phyloP scores from a whole-genome alignment of 495 filamentous ascomycete genomes.

The Evansstolkia leycettana region DNA sequence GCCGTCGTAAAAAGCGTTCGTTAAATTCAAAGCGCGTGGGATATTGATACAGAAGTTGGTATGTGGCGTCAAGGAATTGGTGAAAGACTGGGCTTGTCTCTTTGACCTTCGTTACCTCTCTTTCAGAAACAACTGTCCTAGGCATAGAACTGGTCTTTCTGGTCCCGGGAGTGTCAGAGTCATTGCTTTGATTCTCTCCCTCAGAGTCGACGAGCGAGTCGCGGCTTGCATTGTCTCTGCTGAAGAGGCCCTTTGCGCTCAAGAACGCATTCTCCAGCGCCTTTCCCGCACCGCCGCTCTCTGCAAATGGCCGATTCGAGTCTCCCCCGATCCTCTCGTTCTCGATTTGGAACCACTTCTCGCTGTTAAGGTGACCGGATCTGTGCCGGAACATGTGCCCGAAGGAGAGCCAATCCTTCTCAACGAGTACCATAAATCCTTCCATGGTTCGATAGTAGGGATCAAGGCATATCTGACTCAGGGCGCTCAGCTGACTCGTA shows the following conservation, averaged over 20 bases:
- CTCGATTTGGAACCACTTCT: conserved; percentile 91
- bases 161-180: conserved; percentile 29
- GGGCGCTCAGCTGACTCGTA: conserved; percentile 87
- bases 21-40: conserved; percentile 95
- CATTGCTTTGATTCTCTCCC: conserved; percentile 46
- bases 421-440: conserved; percentile 87
- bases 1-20: conserved; percentile 78
- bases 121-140: conserved; percentile 30
- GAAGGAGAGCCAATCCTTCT: conserved; percentile 97
- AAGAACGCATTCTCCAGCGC: conserved; percentile 77
- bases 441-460: conserved; percentile 93
- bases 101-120: conserved; percentile 53
- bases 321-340: conserved; percentile 46
- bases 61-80: conserved; percentile 93
- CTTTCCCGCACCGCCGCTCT: conserved; percentile 51
- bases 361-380: conserved; percentile 71
- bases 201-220: conserved; percentile 53
- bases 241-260: conserved; percentile 84
- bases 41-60: conserved; percentile 77
- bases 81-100: conserved; percentile 97
- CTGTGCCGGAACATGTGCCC: conserved; percentile 94
- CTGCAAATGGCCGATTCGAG: conserved; percentile 27
- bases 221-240: conserved; percentile 54
- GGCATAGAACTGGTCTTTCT: conserved; percentile 31
- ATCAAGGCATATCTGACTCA: conserved; percentile 88